These are phyloP conservation scores for Buxus sempervirens DNA, from an alignment of 164 flowering plant genomes.

Conservation along the genomic window DNA sequence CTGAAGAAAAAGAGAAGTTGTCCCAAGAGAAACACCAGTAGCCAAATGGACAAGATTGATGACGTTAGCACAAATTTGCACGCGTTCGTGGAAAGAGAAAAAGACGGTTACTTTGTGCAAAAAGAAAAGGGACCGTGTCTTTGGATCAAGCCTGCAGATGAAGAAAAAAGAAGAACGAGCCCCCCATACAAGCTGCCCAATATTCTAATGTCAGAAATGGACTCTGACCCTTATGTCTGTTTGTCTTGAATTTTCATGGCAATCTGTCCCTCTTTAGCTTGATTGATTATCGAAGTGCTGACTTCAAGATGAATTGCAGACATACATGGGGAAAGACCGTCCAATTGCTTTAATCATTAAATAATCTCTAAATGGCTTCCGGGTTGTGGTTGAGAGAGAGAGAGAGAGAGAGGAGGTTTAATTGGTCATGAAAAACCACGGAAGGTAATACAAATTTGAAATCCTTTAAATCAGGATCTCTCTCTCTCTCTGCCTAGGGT, in stretches of 20 bases:
- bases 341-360: not conserved
- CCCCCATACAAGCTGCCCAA: not conserved
- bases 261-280: conserved; percentile 19
- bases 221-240: conserved; percentile 39
- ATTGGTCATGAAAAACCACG: no score
- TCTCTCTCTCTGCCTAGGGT: no score
- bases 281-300: not conserved
- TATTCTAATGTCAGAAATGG: conserved; percentile 17
- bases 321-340: not conserved
- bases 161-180: conserved; percentile 2
- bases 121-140: conserved; percentile 16
- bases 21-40: not conserved
- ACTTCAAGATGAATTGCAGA: not conserved
- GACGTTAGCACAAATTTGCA: conserved; percentile 21
- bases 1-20: not conserved
- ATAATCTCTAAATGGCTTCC: not conserved
- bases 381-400: not conserved
- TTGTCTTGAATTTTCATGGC: conserved; percentile 50
- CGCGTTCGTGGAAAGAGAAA: conserved; percentile 30
- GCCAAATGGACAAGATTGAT: conserved; percentile 2
- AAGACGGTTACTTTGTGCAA: not conserved
- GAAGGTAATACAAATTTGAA: no score
- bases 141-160: conserved; percentile 19
- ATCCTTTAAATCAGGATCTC: no score
- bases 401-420: not conserved